Evolutionary conservation across 2,329 filamentous ascomycete genomes (phyloP), one percentile per base, ranked within the genome.

Genomic region (Trichoderma polysporum): DNA sequence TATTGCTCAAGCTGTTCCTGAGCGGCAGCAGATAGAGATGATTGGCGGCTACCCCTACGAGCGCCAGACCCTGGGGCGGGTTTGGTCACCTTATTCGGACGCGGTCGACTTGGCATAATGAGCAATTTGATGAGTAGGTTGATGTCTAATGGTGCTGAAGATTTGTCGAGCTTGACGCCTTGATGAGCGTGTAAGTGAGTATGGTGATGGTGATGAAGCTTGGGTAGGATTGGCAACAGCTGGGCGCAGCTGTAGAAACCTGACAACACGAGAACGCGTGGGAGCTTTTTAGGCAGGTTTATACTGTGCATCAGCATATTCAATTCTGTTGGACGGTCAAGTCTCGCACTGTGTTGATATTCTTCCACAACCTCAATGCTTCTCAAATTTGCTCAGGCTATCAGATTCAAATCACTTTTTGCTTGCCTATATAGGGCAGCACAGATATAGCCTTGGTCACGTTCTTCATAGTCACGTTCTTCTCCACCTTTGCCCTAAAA

Each of bases 31-130:
- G 69, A 62, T 64, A 79, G 70, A n/a, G 74, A 68, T 12, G 72
- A 67, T 66, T 73, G 73, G 37, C 75, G 76, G 66, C 63, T 66
- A 56, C n/a, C 65, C 50, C 68, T 68, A 4, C 68, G 68, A 58
- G 57, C 31, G 22, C 37, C 74, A 58, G 65, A 39, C 4, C 65
- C 66, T 29, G 72, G 67, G 54, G 70, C 69, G 49, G 77, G 73
- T 73, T 84, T 84, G 61, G 78, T 79, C 72, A 83, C 80, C 74
- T 82, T 83, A 75, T 73, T 79, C 39, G 77, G 77, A 62, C 79
- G 79, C 70, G 73, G 78, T 65, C 79, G 79, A 67, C 72, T 39
- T 56, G 78, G 69, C 68, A 72, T 71, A 47, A 15, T 52, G n/a
- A 17, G 29, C 41, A 49, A 27, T 37, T 27, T 29, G 29, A 29